A percentile compares a stretch with the other conserved stretches of the same genome.
These are phyloP conservation scores for Torrubiella hemipterigena DNA, from an alignment of 2,329 filamentous ascomycete genomes.

Conservation along the genomic window DNA sequence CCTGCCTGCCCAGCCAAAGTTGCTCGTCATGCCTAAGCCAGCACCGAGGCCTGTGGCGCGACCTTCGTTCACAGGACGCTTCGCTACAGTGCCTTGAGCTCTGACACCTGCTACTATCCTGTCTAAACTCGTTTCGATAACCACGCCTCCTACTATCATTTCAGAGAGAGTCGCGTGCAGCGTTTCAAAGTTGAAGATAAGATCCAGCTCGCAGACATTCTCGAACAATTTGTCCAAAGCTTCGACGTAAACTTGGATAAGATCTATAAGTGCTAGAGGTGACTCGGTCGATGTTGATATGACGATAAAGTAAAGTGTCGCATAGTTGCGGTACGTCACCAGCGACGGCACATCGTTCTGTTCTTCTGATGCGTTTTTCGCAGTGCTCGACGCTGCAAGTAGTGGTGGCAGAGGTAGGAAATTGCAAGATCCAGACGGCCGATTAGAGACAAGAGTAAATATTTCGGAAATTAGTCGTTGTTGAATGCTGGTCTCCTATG, in stretches of 20 bases:
- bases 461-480: conserved; percentile 96
- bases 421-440: conserved; percentile 87
- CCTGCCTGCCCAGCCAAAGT: conserved; percentile 41
- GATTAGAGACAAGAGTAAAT: conserved; percentile 87
- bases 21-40: conserved; percentile 43
- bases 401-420: conserved; percentile 73
- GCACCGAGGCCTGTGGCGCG: conserved; percentile 31
- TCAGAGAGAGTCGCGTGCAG: conserved; percentile 82
- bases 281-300: conserved; percentile 96
- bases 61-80: conserved; percentile 65
- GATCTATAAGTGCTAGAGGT: conserved; percentile 83
- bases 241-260: conserved; percentile 98
- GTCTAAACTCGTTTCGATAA: conserved; percentile 84
- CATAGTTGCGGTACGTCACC: conserved; percentile 96
- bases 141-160: conserved; percentile 92
- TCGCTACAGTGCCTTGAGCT: conserved; percentile 64
- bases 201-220: conserved; percentile 94
- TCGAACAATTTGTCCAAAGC: conserved; percentile 90
- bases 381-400: conserved; percentile 49
- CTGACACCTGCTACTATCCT: conserved; percentile 78
- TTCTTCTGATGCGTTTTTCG: conserved; percentile 52
- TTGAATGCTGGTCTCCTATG: conserved; percentile 89
- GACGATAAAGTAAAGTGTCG: conserved; percentile 96
- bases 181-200: conserved; percentile 99
- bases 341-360: conserved; percentile 86